phyloP scores from a whole-genome alignment of 2,329 filamentous ascomycete species.

The Cladosporium oxysporum region DNA sequence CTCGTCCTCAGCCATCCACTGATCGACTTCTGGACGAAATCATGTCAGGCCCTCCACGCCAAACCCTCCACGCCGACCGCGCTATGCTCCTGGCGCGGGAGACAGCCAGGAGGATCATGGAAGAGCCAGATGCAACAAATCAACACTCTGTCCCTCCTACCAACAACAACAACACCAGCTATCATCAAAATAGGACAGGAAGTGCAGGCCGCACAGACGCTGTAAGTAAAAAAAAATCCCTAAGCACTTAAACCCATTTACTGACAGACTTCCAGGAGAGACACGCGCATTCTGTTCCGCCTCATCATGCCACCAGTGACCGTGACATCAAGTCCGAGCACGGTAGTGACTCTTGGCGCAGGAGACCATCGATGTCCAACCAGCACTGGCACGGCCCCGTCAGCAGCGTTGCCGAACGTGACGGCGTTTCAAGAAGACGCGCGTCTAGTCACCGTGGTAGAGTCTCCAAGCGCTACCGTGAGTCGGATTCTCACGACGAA shows the following conservation, averaged over 20 bases:
- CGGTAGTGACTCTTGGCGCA: background rate
- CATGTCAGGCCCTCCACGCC: background rate
- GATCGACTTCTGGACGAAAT: background rate
- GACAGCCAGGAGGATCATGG: background rate
- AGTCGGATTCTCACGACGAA: background rate
- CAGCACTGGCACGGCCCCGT: background rate
- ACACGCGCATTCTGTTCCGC: background rate
- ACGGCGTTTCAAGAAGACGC: background rate
- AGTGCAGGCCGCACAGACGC: background rate
- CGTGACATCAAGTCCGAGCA: slow-evolving; percentile 9
- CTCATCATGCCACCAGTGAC: background rate
- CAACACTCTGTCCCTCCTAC: background rate
- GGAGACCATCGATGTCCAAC: background rate
- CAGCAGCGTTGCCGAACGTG: background rate
- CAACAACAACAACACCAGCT: background rate
- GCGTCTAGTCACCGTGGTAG: background rate
- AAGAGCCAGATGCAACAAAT: background rate
- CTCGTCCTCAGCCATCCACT: background rate
- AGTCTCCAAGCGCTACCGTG: slow-evolving; percentile 1
- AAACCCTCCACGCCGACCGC: background rate
- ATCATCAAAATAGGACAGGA: background rate
- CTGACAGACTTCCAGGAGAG: background rate
- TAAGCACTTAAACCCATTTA: background rate
- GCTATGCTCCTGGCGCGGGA: background rate
- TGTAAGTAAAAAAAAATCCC: background rate